Base-by-base conservation (phyloP, 2,329 filamentous ascomycete genomes). In the Sporothrix dimorphospora region DNA sequence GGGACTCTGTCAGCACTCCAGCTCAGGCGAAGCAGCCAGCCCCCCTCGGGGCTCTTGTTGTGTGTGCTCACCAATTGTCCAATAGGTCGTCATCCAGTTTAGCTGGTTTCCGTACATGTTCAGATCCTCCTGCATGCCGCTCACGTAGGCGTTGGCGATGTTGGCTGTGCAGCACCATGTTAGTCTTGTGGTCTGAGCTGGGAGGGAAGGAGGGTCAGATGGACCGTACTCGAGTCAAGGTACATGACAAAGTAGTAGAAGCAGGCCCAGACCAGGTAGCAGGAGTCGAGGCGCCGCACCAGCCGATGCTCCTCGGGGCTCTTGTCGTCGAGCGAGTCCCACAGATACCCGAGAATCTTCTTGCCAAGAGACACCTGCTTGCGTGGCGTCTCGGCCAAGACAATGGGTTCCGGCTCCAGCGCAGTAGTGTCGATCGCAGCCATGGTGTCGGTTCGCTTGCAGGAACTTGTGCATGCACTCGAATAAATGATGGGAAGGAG, bases 71-170 rank as follows among this genome's bases (percentile, higher is more conserved):
- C 81, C 81, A 3, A 81, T 78, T 1, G 80, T 82, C 78, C 79
- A 82, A 38, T 49, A 70, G 42, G 71, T 34, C 2, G 59, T 70
- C 30, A 80, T 77, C 69, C 80, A 79, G 73, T 81, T 81, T 69
- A 81, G 76, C 72, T 84, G 75, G 55, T 84, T 84, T 3, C 81
- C 82, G 42, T 81, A 78, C 34, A 84, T 78, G 0, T 74, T 74
- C 42, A 82, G 66, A 68, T 83, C 81, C 70, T 83, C 80, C 55
- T 84, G 81, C 83, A 85, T 84, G 0, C 83, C 84, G 0, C 81
- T 82, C 0, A 85, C 82, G 71, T 82, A 85, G 5, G 84, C 83
- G 55, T 79, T 82, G 72, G 79, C 82, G 72, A 82, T 77, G 45
- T 82, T 83, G 49, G 49, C 49, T 53, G 49, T 45, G 42, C 11